Base-by-base conservation (phyloP, 2,329 filamentous ascomycete genomes). In the Pseudogymnoascus sp. region DNA sequence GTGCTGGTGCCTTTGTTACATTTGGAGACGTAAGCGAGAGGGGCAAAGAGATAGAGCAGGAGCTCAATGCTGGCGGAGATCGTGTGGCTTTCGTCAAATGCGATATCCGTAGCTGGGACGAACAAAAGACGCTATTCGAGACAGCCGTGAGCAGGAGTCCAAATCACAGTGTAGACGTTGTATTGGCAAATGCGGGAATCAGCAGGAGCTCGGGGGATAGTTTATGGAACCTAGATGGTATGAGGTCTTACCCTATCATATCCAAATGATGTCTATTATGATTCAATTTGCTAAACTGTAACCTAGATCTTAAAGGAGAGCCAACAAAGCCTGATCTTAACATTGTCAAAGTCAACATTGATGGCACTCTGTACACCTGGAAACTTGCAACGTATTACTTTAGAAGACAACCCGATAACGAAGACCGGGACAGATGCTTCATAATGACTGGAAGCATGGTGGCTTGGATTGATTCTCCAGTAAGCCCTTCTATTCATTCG, bases 371-470 rank as follows among this genome's bases (percentile, higher is more conserved):
- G 9, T 80, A 79, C 68, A 80, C 79, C 0, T 74, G 76, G 64
- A 80, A 80, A 65, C 71, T 81, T 0, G 79, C 78, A 0, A 71
- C 79, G 8, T 77, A 80, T 65, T 79, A 79, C 64, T 80, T 81
- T 67, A 69, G 77, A 1, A 72, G 9, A 19, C 68, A 71, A 62
- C 76, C 77, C 0, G 74, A 76, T 15, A 71, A 66, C 0, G 68
- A 73, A 0, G 73, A 75, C 0, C 70, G 75, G 6, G 79, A 82
- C 64, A 74, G 80, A 1, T 79, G 79, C 63, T 76, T 83, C 38
- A 78, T 82, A 59, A 77, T 82, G 21, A 80, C 77, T 0, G 78
- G 77, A 3, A 79, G 77, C 63, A 75, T 82, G 69, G 78, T 78
- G 0, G 77, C 75, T 0, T 82, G 76, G 68, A 76, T 80, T 57